Percentiles rank a stretch among this genome's conserved stretches.
phyloP scores from a whole-genome alignment of 306 rosid species.

The Aeschynomene evenia region DNA sequence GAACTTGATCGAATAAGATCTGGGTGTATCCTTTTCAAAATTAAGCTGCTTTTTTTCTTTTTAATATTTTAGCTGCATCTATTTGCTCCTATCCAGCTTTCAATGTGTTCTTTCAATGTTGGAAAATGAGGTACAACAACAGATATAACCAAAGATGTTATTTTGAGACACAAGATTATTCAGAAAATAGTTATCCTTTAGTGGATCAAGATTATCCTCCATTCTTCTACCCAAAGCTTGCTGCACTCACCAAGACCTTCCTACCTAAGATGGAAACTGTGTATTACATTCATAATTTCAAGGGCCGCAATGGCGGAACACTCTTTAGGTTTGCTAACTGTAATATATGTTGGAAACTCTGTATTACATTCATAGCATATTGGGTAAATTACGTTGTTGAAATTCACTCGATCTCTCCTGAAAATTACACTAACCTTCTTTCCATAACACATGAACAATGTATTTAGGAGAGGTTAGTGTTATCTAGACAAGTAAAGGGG shows the following conservation, averaged over 20 bases:
- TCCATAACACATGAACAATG: too few relatives aligned
- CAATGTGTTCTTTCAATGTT: neutral
- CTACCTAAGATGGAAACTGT: slow-evolving; percentile 84
- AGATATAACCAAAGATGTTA: neutral
- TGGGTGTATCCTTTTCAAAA: slow-evolving; percentile 85
- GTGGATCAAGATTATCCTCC: slow-evolving; percentile 72
- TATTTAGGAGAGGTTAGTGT: too few relatives aligned
- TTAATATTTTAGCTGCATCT: slow-evolving; percentile 4
- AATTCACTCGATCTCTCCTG: too few relatives aligned
- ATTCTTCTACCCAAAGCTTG: slow-evolving; percentile 91
- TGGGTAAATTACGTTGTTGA: too few relatives aligned
- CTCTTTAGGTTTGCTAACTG: slow-evolving; percentile 70
- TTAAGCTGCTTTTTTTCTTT: neutral
- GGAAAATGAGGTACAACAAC: neutral
- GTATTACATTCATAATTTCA: slow-evolving; percentile 87
- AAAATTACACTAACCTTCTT: too few relatives aligned
- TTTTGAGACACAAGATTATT: slow-evolving; percentile 6
- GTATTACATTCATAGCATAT: too few relatives aligned
- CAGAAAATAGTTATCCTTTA: slow-evolving; percentile 44
- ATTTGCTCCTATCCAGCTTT: neutral
- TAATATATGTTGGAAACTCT: neutral
- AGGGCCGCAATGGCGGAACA: slow-evolving; percentile 80
- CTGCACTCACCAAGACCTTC: slow-evolving; percentile 67
- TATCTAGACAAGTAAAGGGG: too few relatives aligned
- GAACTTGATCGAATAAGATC: slow-evolving; percentile 97